Evolutionary conservation across 1,284 basidiomycete genomes (phyloP), one percentile per base, ranked within the genome.

Genomic region (Trichosporon sp.): DNA sequence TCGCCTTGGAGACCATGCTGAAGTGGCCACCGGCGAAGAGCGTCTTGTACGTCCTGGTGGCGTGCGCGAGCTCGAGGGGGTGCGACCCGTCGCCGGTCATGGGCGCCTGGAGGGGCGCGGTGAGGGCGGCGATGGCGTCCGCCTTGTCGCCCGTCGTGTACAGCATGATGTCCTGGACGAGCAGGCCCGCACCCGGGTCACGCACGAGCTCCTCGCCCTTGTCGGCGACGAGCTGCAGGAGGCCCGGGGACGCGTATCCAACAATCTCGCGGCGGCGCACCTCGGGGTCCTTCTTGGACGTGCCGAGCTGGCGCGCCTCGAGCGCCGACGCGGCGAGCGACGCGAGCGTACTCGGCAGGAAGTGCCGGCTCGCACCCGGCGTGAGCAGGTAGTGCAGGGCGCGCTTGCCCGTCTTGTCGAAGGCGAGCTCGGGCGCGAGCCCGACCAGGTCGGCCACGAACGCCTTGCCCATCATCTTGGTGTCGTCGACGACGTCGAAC

Each of bases 11-110:
- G 0, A 86, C 79, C 56, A 88, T 89, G 68, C 88, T 89, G 82
- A 89, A 95, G 80, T 94, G 92, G 0, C 93, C 93, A n/a, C 93
- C 93, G 76, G 93, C 91, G 0, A 95, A 86, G 12, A 95, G 87
- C 0, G 88, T 89, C 81, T 95, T 95, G 86, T 92, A 93, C 66
- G 93, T 79, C 56, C 93, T 86, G 1, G 91, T 90, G 1, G 89
- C 87, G 78, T 92, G 91, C 0, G 92, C 88, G 15, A 93, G 86
- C 76, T 93, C 89, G 70, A 94, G 89, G 9, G 87, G 86, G 80
- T 94, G 92, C 18, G 76, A 76, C 34, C 73, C 70, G 68, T 75
- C 76, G 70, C 75, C 86, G 0, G 89, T 87, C 77, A 91, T 90
- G 11, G 87, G 83, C 1, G 81, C 76, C 1, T 85, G 78, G 23